phyloP scores from a whole-genome alignment of 495 filamentous ascomycete genomes.

The Chaetomium fimeti region DNA sequence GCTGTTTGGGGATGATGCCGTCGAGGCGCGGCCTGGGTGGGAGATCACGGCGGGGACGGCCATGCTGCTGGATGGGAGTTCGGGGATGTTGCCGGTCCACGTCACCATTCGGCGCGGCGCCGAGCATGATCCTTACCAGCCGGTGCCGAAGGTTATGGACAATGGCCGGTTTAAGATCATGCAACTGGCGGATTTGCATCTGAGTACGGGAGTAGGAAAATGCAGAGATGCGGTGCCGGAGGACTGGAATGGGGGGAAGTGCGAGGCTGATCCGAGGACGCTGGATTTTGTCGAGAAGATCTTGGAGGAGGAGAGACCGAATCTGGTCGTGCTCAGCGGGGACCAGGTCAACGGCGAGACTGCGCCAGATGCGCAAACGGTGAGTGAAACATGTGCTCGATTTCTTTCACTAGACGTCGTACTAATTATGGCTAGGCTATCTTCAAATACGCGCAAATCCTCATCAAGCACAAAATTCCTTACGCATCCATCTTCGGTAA shows the following conservation, averaged over 20 bases:
- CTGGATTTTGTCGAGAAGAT: constrained; percentile 81
- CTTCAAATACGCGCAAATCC: constrained; percentile 86
- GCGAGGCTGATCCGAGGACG: constrained; percentile 88
- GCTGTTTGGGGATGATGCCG: constrained; percentile 89
- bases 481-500: constrained; percentile 96
- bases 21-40: constrained; percentile 84
- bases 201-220: constrained; percentile 80
- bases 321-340: constrained; percentile 84
- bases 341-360: constrained; percentile 96
- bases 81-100: constrained; percentile 63
- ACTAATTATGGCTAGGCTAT: constrained; percentile 56
- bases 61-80: constrained; percentile 61
- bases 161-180: constrained; percentile 97
- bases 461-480: constrained; percentile 83
- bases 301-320: constrained; percentile 86
- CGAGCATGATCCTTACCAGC: constrained; percentile 57
- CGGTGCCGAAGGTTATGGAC: constrained; percentile 71
- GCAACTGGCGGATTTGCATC: constrained; percentile 86
- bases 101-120: constrained; percentile 74
- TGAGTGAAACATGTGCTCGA: constrained; percentile 31
- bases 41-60: constrained; percentile 62
- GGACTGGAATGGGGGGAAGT: constrained; percentile 67
- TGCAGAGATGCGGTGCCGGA: constrained; percentile 82
- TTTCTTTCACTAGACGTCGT: not conserved
- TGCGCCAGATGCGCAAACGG: constrained; percentile 82